Conservation (phyloP, 352 stramenopile species). For the Globisporangium iwayamae region DNA sequence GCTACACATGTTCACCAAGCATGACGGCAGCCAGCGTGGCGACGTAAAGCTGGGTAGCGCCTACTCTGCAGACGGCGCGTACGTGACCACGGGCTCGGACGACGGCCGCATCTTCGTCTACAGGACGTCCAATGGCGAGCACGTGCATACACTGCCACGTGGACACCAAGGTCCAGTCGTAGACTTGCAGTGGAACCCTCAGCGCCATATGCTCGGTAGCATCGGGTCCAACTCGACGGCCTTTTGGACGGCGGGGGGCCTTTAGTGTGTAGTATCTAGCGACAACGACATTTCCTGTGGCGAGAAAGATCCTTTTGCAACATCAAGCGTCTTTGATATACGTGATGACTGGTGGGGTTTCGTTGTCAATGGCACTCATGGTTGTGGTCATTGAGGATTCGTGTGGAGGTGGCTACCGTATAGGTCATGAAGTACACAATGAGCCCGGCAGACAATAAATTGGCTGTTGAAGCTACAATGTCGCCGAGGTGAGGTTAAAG, state of each 20-base stretch:
- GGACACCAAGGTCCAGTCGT: constrained; percentile 63
- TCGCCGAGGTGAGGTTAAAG: neutral
- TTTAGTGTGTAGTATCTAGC: constrained; percentile 7
- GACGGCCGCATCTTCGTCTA: constrained; percentile 79
- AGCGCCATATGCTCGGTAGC: constrained; percentile 74
- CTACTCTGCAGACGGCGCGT: constrained; percentile 77
- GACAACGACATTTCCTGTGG: neutral
- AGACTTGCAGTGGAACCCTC: constrained; percentile 81
- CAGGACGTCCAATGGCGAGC: constrained; percentile 49
- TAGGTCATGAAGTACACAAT: neutral
- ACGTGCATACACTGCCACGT: constrained; percentile 46
- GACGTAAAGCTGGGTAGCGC: constrained; percentile 52
- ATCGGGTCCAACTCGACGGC: constrained; percentile 72
- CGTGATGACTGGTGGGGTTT: neutral
- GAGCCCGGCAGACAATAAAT: neutral
- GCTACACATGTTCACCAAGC: constrained; percentile 66
- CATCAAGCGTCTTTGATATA: neutral
- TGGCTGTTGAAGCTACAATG: neutral
- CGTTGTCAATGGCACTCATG: neutral
- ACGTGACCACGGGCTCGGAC: constrained; percentile 65
- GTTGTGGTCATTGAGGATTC: neutral
- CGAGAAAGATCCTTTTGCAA: neutral
- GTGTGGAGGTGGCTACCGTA: neutral
- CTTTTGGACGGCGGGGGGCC: constrained; percentile 49
- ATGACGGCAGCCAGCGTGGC: constrained; percentile 28